Base-by-base conservation (phyloP, 176 grass and related monocot species). In the Triticum timopheevii region DNA sequence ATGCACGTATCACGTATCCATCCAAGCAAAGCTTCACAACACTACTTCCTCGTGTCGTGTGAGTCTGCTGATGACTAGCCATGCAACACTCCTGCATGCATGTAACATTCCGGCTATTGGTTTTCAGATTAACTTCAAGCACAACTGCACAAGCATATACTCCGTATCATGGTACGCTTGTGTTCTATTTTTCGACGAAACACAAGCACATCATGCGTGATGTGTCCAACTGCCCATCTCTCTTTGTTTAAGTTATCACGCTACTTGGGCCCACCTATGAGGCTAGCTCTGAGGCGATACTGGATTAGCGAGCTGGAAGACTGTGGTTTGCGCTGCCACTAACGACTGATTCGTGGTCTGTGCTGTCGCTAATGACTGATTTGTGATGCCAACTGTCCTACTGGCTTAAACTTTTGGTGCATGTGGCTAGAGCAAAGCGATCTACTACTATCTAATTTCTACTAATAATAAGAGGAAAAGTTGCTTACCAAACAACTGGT, bases 341-440 rank as follows among this genome's bases (percentile, higher is more conserved):
- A 75, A 80, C 31, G 67, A 75, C 75, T 75, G 61, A 58, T 87
- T 84, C 59, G 67, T 69, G 89, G 52, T 8, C 2, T 19, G 42
- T 76, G 69, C 24, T 76, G 87, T 81, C 82, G 22, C 25, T 76
- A 81, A 76, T 69, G 67, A 80, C 75, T 75, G 68, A 45, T 87
- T 80, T 80, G 45, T 69, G 89, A 74, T 49, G 75, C 58, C 54
- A 84, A 20, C 44, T 83, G 36, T 77, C 70, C 27, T 59, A 8
- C 3, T 73, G 40, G 79, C 56, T 44, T 65, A 24, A 71, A 64
- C 58, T 73, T 79, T 72, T 79, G 38, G 36, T 79, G 30, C 67
- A 39, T 54, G 31, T 65, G 52, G 52, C 62, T 74, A 31, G 42
- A 44, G 42, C 42, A 12, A 44, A 44, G 42, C 42, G 10, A 44